A percentile compares a stretch with the other conserved stretches of the same genome.
Evolutionary conservation across 768 basidiomycete genomes (phyloP).

Genomic region (Suillus discolor): DNA sequence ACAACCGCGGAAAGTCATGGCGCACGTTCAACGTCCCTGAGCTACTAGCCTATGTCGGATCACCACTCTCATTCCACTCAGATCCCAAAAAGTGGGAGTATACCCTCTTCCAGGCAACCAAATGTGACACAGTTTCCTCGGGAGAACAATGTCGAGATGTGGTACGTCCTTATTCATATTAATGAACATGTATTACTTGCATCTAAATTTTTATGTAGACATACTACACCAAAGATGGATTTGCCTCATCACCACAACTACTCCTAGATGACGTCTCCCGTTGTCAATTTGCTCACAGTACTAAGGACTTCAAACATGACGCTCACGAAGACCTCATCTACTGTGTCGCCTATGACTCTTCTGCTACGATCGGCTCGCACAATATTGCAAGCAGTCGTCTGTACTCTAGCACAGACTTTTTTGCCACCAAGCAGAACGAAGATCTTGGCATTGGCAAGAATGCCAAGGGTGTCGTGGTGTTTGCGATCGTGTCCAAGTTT

Average conservation of each 20-base stretch:
- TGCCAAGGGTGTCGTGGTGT: slow-evolving; percentile 84
- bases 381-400: slow-evolving; percentile 64
- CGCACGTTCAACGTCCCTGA: slow-evolving; percentile 76
- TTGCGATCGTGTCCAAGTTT: slow-evolving; percentile 92
- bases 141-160: slow-evolving; percentile 68
- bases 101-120: slow-evolving; percentile 78
- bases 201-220: slow-evolving; percentile 52
- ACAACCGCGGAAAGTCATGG: slow-evolving; percentile 89
- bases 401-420: slow-evolving; percentile 87
- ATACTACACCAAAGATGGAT: slow-evolving; percentile 86
- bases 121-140: slow-evolving; percentile 61
- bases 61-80: slow-evolving; percentile 88
- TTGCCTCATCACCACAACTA: slow-evolving; percentile 56
- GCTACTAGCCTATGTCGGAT: slow-evolving; percentile 39
- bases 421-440: slow-evolving; percentile 64
- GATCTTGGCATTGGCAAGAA: slow-evolving; percentile 88
- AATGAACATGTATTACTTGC: neutral
- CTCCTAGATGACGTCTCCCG: slow-evolving; percentile 72
- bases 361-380: slow-evolving; percentile 43
- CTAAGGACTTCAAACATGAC: slow-evolving; percentile 77
- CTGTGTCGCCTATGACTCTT: slow-evolving; percentile 85
- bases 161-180: slow-evolving; percentile 38
- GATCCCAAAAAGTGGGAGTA: slow-evolving; percentile 67
- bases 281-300: slow-evolving; percentile 91
- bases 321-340: slow-evolving; percentile 78